phyloP scores from a whole-genome alignment of 1,284 basidiomycete genomes.

The Tilletia indica region DNA sequence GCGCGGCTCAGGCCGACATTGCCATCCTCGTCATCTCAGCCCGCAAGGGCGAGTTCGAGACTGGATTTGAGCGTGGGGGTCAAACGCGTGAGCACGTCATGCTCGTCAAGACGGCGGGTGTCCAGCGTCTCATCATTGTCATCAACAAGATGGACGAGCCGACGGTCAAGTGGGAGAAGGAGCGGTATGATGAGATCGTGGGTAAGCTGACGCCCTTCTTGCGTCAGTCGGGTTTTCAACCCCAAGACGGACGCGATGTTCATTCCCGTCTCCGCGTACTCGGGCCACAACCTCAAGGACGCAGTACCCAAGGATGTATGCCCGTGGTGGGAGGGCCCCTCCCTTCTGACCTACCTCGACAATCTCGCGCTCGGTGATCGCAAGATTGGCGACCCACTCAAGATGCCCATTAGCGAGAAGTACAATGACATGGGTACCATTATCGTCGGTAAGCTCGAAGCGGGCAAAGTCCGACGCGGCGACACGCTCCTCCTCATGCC shows the following conservation, averaged over 20 bases:
- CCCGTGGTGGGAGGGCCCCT: constrained; percentile 49
- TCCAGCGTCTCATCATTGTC: constrained; percentile 53
- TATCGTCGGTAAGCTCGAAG: constrained; percentile 54
- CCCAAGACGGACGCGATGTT: constrained; percentile 53
- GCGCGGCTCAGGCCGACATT: constrained; percentile 54
- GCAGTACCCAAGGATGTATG: constrained; percentile 41
- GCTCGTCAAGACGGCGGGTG: constrained; percentile 55
- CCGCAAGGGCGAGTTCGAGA: constrained; percentile 54
- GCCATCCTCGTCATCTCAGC: constrained; percentile 55
- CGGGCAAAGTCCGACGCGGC: constrained; percentile 51
- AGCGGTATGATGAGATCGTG: constrained; percentile 52
- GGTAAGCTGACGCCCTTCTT: constrained; percentile 53
- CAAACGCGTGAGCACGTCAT: constrained; percentile 56
- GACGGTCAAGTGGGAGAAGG: constrained; percentile 52
- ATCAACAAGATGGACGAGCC: constrained; percentile 57
- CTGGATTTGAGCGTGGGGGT: constrained; percentile 53
- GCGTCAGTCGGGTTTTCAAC: constrained; percentile 50
- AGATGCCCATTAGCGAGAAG: constrained; percentile 55
- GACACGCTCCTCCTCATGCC: constrained; percentile 51
- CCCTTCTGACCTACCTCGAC: constrained; percentile 50
- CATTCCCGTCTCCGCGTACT: constrained; percentile 53
- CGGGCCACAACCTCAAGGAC: constrained; percentile 55
- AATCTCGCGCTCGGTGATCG: constrained; percentile 48
- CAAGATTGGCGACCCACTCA: constrained; percentile 51
- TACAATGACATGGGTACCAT: constrained; percentile 56